Conservation (phyloP, 768 basidiomycete species). For the Polyporus arcularius region DNA sequence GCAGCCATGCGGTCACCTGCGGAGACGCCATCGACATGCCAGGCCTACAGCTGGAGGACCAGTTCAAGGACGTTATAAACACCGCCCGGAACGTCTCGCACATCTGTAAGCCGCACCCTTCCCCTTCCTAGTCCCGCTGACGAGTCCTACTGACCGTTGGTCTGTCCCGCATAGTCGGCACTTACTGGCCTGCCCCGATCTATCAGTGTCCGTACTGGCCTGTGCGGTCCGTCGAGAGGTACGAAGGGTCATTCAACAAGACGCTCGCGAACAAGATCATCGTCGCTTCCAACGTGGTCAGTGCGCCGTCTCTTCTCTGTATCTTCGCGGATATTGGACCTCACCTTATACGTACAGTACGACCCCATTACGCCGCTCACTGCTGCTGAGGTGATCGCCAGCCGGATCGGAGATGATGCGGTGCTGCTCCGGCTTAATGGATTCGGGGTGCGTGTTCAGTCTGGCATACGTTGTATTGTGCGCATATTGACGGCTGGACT, state of each 20-base stretch:
- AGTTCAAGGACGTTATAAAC: neutral
- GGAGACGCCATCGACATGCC: neutral
- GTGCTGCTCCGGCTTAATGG: slow-evolving; percentile 13
- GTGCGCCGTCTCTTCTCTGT: slow-evolving; percentile 1
- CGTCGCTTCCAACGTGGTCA: slow-evolving; percentile 10
- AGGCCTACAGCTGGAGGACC: neutral
- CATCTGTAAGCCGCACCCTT: neutral
- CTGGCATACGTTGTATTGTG: too few relatives aligned
- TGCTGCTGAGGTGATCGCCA: slow-evolving; percentile 8
- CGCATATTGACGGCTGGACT: neutral
- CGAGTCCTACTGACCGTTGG: neutral
- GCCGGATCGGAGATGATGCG: slow-evolving; percentile 15
- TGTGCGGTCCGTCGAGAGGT: slow-evolving; percentile 14
- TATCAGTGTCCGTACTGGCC: slow-evolving; percentile 3
- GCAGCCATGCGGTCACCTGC: neutral
- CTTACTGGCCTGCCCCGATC: neutral
- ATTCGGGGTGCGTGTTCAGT: slow-evolving; percentile 5
- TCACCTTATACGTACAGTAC: neutral
- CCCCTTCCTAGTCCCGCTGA: neutral
- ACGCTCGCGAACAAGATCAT: slow-evolving; percentile 12
- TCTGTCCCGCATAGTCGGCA: neutral
- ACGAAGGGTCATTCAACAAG: slow-evolving; percentile 17
- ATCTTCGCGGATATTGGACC: too few relatives aligned
- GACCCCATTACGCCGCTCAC: slow-evolving; percentile 22
- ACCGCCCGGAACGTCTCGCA: neutral